Evolutionary conservation across 768 basidiomycete genomes (phyloP).

Genomic region (Suillus discolor): DNA sequence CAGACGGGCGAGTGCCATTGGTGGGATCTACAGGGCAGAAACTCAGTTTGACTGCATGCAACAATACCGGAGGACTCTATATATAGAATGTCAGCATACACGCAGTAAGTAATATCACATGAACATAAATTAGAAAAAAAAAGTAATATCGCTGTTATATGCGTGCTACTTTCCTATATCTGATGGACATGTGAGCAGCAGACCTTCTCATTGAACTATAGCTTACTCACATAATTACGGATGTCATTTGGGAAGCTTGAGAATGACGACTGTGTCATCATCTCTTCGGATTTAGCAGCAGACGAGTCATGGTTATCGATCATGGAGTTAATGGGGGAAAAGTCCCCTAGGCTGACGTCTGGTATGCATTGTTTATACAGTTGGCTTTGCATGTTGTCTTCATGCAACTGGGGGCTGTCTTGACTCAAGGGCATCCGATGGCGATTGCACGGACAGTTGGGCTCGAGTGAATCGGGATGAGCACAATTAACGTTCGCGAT

Average conservation of each 20-base stretch:
- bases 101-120: neutral
- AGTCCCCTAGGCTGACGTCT: constrained; percentile 29
- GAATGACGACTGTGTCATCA: constrained; percentile 19
- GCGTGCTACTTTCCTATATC: constrained; percentile 18
- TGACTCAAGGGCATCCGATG: neutral
- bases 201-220: neutral
- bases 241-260: constrained; percentile 33
- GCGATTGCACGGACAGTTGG: constrained; percentile 1
- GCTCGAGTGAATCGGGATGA: constrained; percentile 3
- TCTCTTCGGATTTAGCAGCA: constrained; percentile 10
- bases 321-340: constrained; percentile 23
- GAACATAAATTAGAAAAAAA: no score
- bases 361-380: constrained; percentile 32
- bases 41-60: neutral
- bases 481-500: constrained; percentile 5
- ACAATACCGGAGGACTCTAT: neutral
- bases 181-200: constrained; percentile 19
- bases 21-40: neutral
- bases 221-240: constrained; percentile 36
- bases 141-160: constrained; percentile 6
- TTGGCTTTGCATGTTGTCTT: constrained; percentile 21
- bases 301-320: constrained; percentile 15
- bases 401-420: neutral
- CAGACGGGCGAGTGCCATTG: neutral
- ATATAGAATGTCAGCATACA: constrained; percentile 8